These are phyloP conservation scores for Nelumbo lutea DNA, from an alignment of 164 flowering plant species.

Conservation along the genomic window DNA sequence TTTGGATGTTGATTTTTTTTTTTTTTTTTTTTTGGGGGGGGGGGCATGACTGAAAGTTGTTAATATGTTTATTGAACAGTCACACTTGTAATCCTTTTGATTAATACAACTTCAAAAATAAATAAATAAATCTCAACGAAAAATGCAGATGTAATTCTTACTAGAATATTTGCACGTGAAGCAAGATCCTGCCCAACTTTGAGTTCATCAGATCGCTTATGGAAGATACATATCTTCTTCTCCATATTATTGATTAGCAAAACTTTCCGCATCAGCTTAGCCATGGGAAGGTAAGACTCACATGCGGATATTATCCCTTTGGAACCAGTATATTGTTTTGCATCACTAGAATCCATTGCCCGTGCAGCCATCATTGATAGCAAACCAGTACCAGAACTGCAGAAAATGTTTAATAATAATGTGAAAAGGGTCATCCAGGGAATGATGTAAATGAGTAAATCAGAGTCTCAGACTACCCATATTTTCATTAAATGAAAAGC, in stretches of 20 bases:
- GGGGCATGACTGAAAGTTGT: too few relatives aligned
- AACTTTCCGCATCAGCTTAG: slow-evolving; percentile 76
- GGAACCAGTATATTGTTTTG: slow-evolving; percentile 11
- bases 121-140: background rate
- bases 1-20: too few relatives aligned
- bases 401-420: background rate
- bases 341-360: slow-evolving; percentile 45
- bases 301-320: slow-evolving; percentile 74
- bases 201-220: slow-evolving; percentile 89
- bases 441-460: too few relatives aligned
- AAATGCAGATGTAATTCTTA: slow-evolving; percentile 26
- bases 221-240: slow-evolving; percentile 43
- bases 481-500: too few relatives aligned
- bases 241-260: slow-evolving; percentile 64
- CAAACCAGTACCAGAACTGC: slow-evolving; percentile 94
- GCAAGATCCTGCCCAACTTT: slow-evolving; percentile 61
- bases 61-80: too few relatives aligned
- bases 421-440: background rate
- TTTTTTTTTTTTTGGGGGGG: too few relatives aligned
- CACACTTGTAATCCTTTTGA: too few relatives aligned
- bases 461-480: too few relatives aligned
- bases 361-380: slow-evolving; percentile 96
- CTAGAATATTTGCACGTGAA: slow-evolving; percentile 79
- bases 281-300: slow-evolving; percentile 96
- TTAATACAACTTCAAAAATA: background rate